Evolutionary conservation across 257 asterid species (phyloP).

Genomic region (Nicotiana paniculata): DNA sequence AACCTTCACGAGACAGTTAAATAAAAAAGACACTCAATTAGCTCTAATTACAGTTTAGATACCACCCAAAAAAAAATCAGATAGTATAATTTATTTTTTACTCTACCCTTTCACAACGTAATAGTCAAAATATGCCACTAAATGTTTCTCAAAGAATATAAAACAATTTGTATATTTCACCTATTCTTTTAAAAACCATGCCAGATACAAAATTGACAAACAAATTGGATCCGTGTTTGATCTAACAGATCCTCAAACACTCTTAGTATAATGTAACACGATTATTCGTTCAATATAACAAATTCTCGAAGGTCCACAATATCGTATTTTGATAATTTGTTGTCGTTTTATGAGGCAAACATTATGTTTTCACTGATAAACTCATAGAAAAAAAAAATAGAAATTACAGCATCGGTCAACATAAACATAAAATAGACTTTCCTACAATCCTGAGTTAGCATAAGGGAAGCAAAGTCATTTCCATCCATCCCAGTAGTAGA

Average conservation of each 20-base stretch:
- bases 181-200: background rate
- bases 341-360: background rate
- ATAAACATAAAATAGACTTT: background rate
- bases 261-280: background rate
- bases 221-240: background rate
- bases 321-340: background rate
- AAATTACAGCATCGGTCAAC: background rate
- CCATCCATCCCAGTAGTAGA: background rate
- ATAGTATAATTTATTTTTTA: background rate
- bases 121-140: background rate
- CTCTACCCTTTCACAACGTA: too few species aligned
- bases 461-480: background rate
- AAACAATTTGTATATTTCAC: background rate
- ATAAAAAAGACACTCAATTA: too few species aligned
- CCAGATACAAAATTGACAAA: background rate
- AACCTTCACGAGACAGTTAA: too few species aligned
- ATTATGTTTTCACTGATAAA: background rate
- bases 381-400: background rate
- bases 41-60: background rate
- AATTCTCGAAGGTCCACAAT: background rate
- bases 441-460: slow-evolving; percentile 5
- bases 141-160: background rate
- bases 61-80: background rate
- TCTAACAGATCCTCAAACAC: background rate
- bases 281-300: slow-evolving; percentile 1